A percentile compares a stretch with the other conserved stretches of the same genome.
phyloP scores from a whole-genome alignment of 2,329 filamentous ascomycete genomes.

The Talaromyces sp. region DNA sequence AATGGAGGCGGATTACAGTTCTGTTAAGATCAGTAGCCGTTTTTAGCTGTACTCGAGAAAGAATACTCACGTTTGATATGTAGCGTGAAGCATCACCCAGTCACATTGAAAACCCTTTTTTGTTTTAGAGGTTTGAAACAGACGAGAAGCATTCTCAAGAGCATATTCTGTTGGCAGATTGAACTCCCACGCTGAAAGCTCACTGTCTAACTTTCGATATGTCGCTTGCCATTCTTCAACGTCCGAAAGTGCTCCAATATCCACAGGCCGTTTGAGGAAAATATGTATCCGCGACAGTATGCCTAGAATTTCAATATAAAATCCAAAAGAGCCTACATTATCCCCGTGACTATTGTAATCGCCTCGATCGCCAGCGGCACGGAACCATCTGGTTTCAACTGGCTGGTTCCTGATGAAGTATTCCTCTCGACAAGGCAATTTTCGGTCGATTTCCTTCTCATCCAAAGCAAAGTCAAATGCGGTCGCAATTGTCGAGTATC shows the following conservation, averaged over 20 bases:
- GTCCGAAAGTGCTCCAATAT: constrained; percentile 78
- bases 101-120: constrained; percentile 72
- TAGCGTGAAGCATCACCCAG: constrained; percentile 88
- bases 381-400: constrained; percentile 81
- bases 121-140: constrained; percentile 64
- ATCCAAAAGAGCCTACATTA: constrained; percentile 81
- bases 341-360: constrained; percentile 70
- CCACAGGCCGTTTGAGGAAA: constrained; percentile 83
- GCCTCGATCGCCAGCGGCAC: constrained; percentile 49
- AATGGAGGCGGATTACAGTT: constrained; percentile 84
- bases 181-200: constrained; percentile 78
- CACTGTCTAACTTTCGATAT: constrained; percentile 79
- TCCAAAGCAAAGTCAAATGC: constrained; percentile 89
- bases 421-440: constrained; percentile 81
- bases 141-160: constrained; percentile 66
- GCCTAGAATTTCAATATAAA: constrained; percentile 85
- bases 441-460: constrained; percentile 84
- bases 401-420: constrained; percentile 78
- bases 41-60: not conserved
- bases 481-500: constrained; percentile 85
- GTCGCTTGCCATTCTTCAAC: constrained; percentile 87
- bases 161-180: constrained; percentile 78
- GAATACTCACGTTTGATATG: constrained; percentile 70
- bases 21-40: constrained; percentile 31
- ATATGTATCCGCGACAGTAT: constrained; percentile 84